Conservation (phyloP, 768 basidiomycete genomes). For the Serendipita sp. region DNA sequence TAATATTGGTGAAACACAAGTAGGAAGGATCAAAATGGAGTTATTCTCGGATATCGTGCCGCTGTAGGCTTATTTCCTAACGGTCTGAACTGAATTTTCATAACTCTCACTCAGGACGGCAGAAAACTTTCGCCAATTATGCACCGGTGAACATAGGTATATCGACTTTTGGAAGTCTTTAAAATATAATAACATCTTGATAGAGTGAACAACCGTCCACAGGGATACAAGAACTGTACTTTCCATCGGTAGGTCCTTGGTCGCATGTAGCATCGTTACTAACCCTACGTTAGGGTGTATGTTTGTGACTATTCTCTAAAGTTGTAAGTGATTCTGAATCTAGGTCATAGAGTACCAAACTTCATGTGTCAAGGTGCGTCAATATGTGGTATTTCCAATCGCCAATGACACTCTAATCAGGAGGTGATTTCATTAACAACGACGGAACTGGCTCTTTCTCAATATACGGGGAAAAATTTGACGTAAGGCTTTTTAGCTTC, state of each 20-base stretch:
- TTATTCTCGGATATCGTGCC: slow-evolving; percentile 91
- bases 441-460: slow-evolving; percentile 95
- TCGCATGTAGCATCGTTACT: not conserved
- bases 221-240: slow-evolving; percentile 81
- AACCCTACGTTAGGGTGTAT: slow-evolving; percentile 44
- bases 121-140: slow-evolving; percentile 94
- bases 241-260: slow-evolving; percentile 66
- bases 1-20: slow-evolving; percentile 89
- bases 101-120: slow-evolving; percentile 47
- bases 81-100: not conserved
- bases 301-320: slow-evolving; percentile 12
- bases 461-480: slow-evolving; percentile 92
- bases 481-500: slow-evolving; percentile 29
- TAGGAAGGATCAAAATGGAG: slow-evolving; percentile 93
- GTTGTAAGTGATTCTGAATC: not conserved
- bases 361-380: slow-evolving; percentile 89
- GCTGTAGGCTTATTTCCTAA: slow-evolving; percentile 37
- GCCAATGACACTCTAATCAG: slow-evolving; percentile 21
- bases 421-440: slow-evolving; percentile 85
- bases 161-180: not conserved
- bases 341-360: slow-evolving; percentile 46
- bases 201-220: slow-evolving; percentile 68
- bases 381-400: not conserved
- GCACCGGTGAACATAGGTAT: slow-evolving; percentile 91
- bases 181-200: not conserved